Percentiles rank a stretch among this genome's conserved stretches.
Evolutionary conservation across 2,329 filamentous ascomycete species (phyloP).

Genomic region (Diaporthe velutina): DNA sequence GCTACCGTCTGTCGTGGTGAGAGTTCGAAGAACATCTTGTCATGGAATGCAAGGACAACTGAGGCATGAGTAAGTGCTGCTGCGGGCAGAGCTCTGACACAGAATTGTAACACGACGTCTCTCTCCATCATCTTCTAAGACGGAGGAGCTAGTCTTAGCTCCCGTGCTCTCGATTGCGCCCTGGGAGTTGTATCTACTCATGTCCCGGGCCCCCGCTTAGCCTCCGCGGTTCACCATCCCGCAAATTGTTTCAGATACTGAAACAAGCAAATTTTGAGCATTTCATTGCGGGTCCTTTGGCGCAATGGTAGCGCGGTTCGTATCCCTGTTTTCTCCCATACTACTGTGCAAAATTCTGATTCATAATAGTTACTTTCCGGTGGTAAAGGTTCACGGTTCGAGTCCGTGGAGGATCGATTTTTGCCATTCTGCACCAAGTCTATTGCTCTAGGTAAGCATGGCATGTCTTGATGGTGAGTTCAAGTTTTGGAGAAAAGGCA

Average conservation of each 20-base stretch:
- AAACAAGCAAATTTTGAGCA: too few species aligned
- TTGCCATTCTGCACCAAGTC: not conserved
- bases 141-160: slow-evolving; percentile 15
- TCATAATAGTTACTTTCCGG: not conserved
- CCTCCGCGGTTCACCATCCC: not conserved
- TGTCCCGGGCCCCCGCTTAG: not conserved
- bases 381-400: slow-evolving; percentile 33
- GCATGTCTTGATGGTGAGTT: too few species aligned
- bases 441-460: too few species aligned
- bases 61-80: not conserved
- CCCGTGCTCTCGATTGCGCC: not conserved
- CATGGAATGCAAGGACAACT: not conserved
- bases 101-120: not conserved
- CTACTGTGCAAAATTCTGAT: not conserved
- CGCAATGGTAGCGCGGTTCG: slow-evolving; percentile 32
- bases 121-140: not conserved
- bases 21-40: not conserved
- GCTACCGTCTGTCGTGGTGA: not conserved
- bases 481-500: too few species aligned
- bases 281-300: slow-evolving; percentile 3
- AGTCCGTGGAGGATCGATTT: slow-evolving; percentile 28
- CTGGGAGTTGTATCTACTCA: not conserved
- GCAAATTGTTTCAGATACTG: not conserved
- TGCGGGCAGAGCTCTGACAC: too few species aligned
- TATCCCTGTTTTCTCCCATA: too few species aligned